Evolutionary conservation across 495 filamentous ascomycete species (phyloP).

Genomic region (Thermochaetoides thermophila): DNA sequence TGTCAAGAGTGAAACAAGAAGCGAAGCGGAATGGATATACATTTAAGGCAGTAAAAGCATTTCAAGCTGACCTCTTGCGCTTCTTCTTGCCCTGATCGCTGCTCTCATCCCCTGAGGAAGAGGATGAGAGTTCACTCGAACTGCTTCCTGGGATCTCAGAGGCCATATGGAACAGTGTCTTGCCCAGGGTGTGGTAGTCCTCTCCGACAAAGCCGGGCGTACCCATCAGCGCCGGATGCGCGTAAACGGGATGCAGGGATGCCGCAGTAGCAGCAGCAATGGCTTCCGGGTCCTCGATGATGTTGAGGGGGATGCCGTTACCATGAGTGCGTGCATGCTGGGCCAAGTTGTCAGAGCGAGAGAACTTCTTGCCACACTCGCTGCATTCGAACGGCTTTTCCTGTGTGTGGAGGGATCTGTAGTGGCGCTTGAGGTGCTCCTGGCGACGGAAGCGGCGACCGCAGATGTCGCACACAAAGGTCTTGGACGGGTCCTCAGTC

Average conservation of each 20-base stretch:
- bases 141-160: slow-evolving; percentile 53
- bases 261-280: slow-evolving; percentile 14
- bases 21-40: too few species aligned
- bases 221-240: slow-evolving; percentile 11
- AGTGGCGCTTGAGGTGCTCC: slow-evolving; percentile 97
- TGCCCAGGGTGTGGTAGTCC: slow-evolving; percentile 48
- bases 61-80: too few species aligned
- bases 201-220: slow-evolving; percentile 31
- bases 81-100: slow-evolving; percentile 49
- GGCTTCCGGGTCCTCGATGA: slow-evolving; percentile 59
- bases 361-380: slow-evolving; percentile 99
- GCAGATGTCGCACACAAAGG: slow-evolving; percentile 91
- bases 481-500: slow-evolving; percentile 97
- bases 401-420: slow-evolving; percentile 92
- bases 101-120: slow-evolving; percentile 39
- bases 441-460: slow-evolving; percentile 94
- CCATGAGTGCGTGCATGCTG: slow-evolving; percentile 95
- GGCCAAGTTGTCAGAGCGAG: slow-evolving; percentile 88
- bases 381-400: slow-evolving; percentile 97
- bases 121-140: slow-evolving; percentile 35
- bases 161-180: slow-evolving; percentile 62
- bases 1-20: slow-evolving; percentile 26
- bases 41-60: too few species aligned
- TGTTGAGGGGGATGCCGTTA: slow-evolving; percentile 72
- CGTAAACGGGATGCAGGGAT: slow-evolving; percentile 6